phyloP scores from a whole-genome alignment of 2,329 filamentous ascomycete species.

The Exophiala xenobiotica region DNA sequence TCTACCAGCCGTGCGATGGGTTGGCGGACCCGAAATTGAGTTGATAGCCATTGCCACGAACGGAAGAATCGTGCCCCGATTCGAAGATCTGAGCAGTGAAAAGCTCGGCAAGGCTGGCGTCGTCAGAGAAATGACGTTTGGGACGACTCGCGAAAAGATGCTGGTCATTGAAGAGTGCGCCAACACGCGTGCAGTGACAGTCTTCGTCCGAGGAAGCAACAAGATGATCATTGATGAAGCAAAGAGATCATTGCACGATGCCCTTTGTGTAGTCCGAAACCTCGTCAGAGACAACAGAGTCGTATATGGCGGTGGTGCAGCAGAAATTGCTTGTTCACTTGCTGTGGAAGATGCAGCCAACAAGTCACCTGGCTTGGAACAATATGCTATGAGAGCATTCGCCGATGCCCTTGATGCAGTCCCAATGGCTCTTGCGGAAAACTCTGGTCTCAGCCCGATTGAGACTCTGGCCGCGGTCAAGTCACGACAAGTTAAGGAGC shows the following conservation, averaged over 20 bases:
- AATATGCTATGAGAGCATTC: slow-evolving; percentile 98
- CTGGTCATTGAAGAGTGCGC: slow-evolving; percentile 98
- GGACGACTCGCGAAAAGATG: slow-evolving; percentile 99
- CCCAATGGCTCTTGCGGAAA: slow-evolving; percentile 95
- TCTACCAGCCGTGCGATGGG: slow-evolving; percentile 94
- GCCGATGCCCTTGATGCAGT: slow-evolving; percentile 89
- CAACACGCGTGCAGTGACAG: slow-evolving; percentile 92
- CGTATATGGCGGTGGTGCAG: slow-evolving; percentile 94
- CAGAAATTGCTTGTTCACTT: slow-evolving; percentile 94
- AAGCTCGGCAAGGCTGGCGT: slow-evolving; percentile 89
- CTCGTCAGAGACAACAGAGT: slow-evolving; percentile 94
- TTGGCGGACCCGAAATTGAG: slow-evolving; percentile 96
- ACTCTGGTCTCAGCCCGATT: slow-evolving; percentile 93
- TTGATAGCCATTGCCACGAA: slow-evolving; percentile 98
- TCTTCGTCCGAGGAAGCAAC: slow-evolving; percentile 96
- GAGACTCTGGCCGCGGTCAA: slow-evolving; percentile 93
- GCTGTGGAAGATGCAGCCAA: slow-evolving; percentile 93
- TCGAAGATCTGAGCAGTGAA: slow-evolving; percentile 86
- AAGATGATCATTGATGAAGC: slow-evolving; percentile 99
- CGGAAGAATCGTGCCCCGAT: slow-evolving; percentile 92
- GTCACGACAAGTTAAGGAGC: slow-evolving; percentile 90
- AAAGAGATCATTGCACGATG: slow-evolving; percentile 94
- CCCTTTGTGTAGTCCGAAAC: slow-evolving; percentile 95
- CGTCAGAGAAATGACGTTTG: slow-evolving; percentile 93
- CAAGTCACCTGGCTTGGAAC: slow-evolving; percentile 94